Base-by-base conservation (phyloP, 495 filamentous ascomycete genomes). In the Xylaria palmicola region DNA sequence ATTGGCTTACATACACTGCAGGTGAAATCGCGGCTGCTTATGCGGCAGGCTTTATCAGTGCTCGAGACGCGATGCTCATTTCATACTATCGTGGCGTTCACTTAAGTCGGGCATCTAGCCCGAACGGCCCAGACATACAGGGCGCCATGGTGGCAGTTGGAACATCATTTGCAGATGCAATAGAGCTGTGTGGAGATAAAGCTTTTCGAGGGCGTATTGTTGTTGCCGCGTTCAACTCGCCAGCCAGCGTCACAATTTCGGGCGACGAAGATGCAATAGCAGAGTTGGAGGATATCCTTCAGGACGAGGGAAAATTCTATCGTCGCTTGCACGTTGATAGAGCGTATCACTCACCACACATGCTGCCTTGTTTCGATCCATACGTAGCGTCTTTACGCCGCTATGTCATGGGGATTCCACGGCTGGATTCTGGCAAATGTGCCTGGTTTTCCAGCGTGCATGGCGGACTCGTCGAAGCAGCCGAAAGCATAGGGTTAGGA, bases 11-110 rank as follows among this genome's bases (percentile, higher is more conserved):
- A n/a, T n/a, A n/a, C n/a, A n/a, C n/a, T n/a, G n/a, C n/a, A 48
- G 84, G 85, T 17, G 85, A 87, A 64, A 86, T 86, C 60, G 78
- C 53, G 0, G 77, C 76, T 0, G 76, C 78, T 0, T 79, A 77
- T 37, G 73, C 73, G 7, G 68, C 73, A 6, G 76, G 78, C 7
- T 66, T 60, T 17, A 37, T 82, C 1, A 63, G 56, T 7, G 54
- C 62, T 4, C 6, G n/a, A 0, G 74, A 79, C 22, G 82, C 82
- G 2, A 76, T 84, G 8, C 41, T 52, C 0, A 67, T 83, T 56
- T 77, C 84, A 0, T 85, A 83, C 57, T 78, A 74, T 34, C 73
- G 84, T 22, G 83, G 83, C 6, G 13, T 74, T 0, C 64, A 26
- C 48, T 63, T 26, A 64, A 63, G 3, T 49, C 48, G 1, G 34